A percentile compares a stretch with the other conserved stretches of the same genome.
phyloP scores from a whole-genome alignment of 129 eudicot genomes.

The Deinandra increscens region DNA sequence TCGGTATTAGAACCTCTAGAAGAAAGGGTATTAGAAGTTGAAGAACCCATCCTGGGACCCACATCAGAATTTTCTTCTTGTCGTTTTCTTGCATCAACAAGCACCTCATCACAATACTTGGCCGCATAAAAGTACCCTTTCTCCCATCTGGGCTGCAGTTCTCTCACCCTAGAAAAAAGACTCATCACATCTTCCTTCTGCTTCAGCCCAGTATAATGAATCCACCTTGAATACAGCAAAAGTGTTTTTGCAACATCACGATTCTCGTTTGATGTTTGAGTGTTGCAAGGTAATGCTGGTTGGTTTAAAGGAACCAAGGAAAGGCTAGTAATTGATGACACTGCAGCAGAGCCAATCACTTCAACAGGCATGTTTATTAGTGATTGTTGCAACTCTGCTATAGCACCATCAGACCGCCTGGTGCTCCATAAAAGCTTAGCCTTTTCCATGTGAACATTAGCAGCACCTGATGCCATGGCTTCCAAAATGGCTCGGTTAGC shows the following conservation, averaged over 20 bases:
- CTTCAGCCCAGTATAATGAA: slow-evolving; percentile 87
- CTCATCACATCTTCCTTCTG: slow-evolving; percentile 91
- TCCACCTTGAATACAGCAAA: slow-evolving; percentile 91
- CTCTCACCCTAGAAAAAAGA: slow-evolving; percentile 85
- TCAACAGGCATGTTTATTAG: slow-evolving; percentile 80
- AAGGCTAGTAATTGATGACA: slow-evolving; percentile 88
- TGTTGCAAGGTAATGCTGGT: slow-evolving; percentile 49
- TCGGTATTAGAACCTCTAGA: slow-evolving; percentile 45
- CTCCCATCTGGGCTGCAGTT: slow-evolving; percentile 96
- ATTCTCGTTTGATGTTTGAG: slow-evolving; percentile 62
- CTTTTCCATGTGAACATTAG: slow-evolving; percentile 92
- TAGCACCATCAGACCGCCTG: slow-evolving; percentile 90
- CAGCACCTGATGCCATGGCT: slow-evolving; percentile 78
- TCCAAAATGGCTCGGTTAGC: slow-evolving; percentile 96
- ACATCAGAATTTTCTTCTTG: slow-evolving; percentile 70
- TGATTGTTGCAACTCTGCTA: slow-evolving; percentile 86
- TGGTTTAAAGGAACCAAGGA: slow-evolving; percentile 68
- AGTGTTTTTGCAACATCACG: slow-evolving; percentile 78
- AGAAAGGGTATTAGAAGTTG: slow-evolving; percentile 36
- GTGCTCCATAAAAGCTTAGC: slow-evolving; percentile 99
- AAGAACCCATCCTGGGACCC: slow-evolving; percentile 44
- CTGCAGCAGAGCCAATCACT: slow-evolving; percentile 74
- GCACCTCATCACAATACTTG: slow-evolving; percentile 89
- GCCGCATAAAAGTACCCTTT: slow-evolving; percentile 91
- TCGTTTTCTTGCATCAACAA: slow-evolving; percentile 90